Conservation (phyloP, 2,329 filamentous ascomycete genomes). For the Fusarium falciforme region DNA sequence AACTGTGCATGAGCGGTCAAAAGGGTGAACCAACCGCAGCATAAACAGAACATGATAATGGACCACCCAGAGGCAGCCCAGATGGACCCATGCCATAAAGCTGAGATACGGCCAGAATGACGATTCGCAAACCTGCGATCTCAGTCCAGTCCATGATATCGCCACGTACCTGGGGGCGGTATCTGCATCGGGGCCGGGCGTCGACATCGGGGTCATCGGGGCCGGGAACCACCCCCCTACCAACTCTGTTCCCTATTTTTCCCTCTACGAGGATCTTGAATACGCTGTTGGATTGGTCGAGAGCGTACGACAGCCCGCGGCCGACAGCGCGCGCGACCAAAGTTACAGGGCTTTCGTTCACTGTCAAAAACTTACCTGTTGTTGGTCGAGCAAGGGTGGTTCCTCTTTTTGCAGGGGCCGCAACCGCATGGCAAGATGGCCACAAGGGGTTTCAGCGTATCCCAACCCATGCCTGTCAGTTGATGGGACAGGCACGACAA, state of each 20-base stretch:
- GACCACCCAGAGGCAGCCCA: background rate
- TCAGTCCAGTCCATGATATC: conserved; percentile 7
- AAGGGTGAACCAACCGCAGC: background rate
- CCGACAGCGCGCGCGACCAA: background rate
- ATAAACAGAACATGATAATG: background rate
- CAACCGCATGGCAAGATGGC: background rate
- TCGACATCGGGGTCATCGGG: conserved; percentile 12
- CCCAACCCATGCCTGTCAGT: background rate
- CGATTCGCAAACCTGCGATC: conserved; percentile 12
- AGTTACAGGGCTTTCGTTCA: background rate
- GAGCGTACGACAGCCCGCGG: background rate
- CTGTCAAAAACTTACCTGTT: background rate
- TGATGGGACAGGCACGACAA: background rate
- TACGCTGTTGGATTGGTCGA: conserved; percentile 13
- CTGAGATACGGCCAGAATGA: conserved; percentile 14
- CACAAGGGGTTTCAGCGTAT: background rate
- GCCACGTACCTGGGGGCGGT: conserved; percentile 15
- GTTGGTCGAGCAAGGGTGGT: background rate
- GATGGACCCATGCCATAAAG: conserved; percentile 21
- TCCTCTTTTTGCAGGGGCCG: background rate
- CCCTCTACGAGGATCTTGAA: background rate
- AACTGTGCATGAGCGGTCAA: background rate
- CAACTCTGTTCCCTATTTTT: background rate
- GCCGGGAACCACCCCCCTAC: conserved; percentile 20
- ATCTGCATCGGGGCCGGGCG: conserved; percentile 29